Evolutionary conservation across 2,329 filamentous ascomycete species (phyloP).

Genomic region (Phialophora tarda): DNA sequence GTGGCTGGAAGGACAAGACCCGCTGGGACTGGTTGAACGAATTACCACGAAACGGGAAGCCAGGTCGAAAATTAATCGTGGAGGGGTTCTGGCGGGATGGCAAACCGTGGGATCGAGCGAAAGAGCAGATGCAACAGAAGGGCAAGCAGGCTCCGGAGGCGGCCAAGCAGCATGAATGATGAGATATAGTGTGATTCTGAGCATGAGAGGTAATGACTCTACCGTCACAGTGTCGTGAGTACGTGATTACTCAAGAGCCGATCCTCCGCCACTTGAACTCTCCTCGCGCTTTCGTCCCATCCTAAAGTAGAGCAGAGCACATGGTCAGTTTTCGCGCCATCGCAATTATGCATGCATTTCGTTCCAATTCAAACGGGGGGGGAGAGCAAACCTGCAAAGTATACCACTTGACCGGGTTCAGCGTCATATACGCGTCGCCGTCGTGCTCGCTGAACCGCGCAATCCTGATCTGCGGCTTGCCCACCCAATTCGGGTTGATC

Average conservation of each 20-base stretch:
- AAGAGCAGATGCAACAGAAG: slow-evolving; percentile 4
- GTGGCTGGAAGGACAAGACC: slow-evolving; percentile 38
- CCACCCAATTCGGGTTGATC: slow-evolving; percentile 30
- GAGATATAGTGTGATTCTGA: neutral
- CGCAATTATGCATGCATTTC: neutral
- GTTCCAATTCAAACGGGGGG: neutral
- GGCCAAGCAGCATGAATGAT: neutral
- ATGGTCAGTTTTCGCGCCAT: neutral
- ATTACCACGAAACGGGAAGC: slow-evolving; percentile 21
- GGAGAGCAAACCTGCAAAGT: slow-evolving; percentile 24
- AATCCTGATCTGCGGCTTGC: slow-evolving; percentile 26
- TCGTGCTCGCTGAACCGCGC: slow-evolving; percentile 16
- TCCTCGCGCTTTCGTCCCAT: slow-evolving; percentile 25
- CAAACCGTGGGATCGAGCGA: slow-evolving; percentile 23
- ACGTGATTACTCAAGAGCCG: slow-evolving; percentile 17
- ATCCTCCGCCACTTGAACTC: slow-evolving; percentile 34
- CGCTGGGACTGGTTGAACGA: slow-evolving; percentile 32
- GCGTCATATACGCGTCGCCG: slow-evolving; percentile 24
- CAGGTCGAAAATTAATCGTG: slow-evolving; percentile 22
- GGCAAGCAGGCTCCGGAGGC: neutral
- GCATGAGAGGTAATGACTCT: neutral
- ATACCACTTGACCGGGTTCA: slow-evolving; percentile 28
- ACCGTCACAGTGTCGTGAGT: neutral
- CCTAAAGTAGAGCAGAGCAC: slow-evolving; percentile 7
- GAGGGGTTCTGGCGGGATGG: slow-evolving; percentile 31